These are phyloP conservation scores for Starmerella etchellsii DNA, from an alignment of 805 yeast species.

Conservation along the genomic window DNA sequence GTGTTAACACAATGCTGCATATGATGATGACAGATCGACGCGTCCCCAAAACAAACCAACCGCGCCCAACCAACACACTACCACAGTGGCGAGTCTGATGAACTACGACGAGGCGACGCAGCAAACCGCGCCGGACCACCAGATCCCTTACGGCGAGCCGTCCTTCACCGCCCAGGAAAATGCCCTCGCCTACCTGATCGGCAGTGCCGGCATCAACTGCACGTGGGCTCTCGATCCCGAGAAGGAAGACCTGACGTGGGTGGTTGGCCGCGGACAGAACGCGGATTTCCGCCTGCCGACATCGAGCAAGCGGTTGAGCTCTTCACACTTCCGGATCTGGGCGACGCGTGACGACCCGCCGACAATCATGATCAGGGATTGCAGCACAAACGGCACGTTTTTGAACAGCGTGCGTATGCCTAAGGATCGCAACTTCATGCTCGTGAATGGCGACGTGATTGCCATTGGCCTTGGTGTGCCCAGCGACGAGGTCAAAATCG, in stretches of 20 bases:
- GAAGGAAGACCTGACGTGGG: constrained; percentile 34
- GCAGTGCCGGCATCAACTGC: constrained; percentile 18
- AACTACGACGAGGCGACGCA: constrained; percentile 23
- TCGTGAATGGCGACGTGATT: constrained; percentile 88
- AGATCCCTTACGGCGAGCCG: constrained; percentile 14
- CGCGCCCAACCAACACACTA: too few species aligned
- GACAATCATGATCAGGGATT: constrained; percentile 50
- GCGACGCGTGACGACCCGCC: constrained; percentile 39
- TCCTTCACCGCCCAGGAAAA: constrained; percentile 13
- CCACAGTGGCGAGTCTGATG: too few species aligned
- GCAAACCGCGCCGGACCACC: constrained; percentile 19
- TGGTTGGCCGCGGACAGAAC: constrained; percentile 57
- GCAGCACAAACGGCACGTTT: constrained; percentile 87
- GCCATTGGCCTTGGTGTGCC: constrained; percentile 79
- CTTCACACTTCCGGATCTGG: constrained; percentile 62
- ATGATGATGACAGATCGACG: too few species aligned
- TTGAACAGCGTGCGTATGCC: constrained; percentile 61
- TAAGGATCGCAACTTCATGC: constrained; percentile 63
- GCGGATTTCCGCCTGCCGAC: constrained; percentile 53
- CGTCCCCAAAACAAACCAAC: too few species aligned
- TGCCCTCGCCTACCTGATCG: constrained; percentile 16
- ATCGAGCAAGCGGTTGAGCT: constrained; percentile 51
- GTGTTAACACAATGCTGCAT: too few species aligned
- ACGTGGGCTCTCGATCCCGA: constrained; percentile 14
- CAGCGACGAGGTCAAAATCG: constrained; percentile 44